Conservation (phyloP, 345 rosid species). For the Corchorus olitorius region DNA sequence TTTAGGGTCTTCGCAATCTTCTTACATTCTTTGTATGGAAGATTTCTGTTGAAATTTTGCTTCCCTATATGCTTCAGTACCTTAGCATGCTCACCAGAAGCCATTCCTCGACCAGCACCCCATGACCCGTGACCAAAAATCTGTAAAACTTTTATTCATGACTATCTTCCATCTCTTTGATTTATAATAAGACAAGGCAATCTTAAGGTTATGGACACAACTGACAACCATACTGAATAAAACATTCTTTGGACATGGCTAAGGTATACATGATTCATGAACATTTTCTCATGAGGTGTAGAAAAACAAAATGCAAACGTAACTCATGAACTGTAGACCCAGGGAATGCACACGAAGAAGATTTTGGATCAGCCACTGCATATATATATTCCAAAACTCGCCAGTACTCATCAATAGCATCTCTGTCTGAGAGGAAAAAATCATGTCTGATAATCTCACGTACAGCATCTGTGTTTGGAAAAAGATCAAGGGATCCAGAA, state of each 20-base stretch:
- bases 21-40: slow-evolving; percentile 70
- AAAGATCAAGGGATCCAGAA: slow-evolving; percentile 59
- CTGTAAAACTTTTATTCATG: slow-evolving; percentile 33
- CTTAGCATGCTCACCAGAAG: slow-evolving; percentile 71
- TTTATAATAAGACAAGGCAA: neutral
- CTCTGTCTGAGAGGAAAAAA: slow-evolving; percentile 62
- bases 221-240: neutral
- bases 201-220: neutral
- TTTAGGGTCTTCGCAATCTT: slow-evolving; percentile 77
- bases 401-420: slow-evolving; percentile 88
- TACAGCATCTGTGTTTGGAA: slow-evolving; percentile 34
- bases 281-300: neutral
- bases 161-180: neutral
- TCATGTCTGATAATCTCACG: slow-evolving; percentile 65
- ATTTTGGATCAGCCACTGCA: slow-evolving; percentile 75
- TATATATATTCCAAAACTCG: slow-evolving; percentile 80
- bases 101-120: slow-evolving; percentile 64
- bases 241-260: neutral
- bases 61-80: slow-evolving; percentile 49
- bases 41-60: slow-evolving; percentile 40
- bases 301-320: slow-evolving; percentile 13
- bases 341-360: slow-evolving; percentile 81
- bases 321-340: slow-evolving; percentile 87
- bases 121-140: slow-evolving; percentile 66
- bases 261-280: neutral